Evolutionary conservation across 2,329 filamentous ascomycete species (phyloP).

Genomic region (Aspergillus carbonarius): DNA sequence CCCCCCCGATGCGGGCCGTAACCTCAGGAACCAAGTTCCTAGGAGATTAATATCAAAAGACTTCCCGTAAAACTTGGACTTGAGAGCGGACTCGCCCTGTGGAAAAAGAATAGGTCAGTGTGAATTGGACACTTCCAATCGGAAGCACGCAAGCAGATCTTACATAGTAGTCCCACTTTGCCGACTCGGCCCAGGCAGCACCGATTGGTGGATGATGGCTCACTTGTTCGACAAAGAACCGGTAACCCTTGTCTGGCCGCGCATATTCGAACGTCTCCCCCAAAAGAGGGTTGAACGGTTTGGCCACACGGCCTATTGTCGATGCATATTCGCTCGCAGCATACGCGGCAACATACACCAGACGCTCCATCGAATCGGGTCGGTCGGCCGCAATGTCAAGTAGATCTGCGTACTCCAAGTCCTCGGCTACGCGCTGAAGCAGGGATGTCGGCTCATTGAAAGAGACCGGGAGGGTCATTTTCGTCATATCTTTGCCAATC

Average conservation of each 20-base stretch:
- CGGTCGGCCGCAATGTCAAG: constrained; percentile 85
- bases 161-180: constrained; percentile 89
- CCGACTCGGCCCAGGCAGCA: constrained; percentile 86
- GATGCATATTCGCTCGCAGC: constrained; percentile 96
- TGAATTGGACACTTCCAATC: not conserved
- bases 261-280: constrained; percentile 98
- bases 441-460: constrained; percentile 98
- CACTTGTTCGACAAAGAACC: constrained; percentile 98
- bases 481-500: constrained; percentile 99
- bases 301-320: constrained; percentile 93
- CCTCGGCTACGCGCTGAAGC: constrained; percentile 90
- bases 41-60: constrained; percentile 96
- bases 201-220: constrained; percentile 95
- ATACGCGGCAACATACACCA: constrained; percentile 94
- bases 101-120: not conserved
- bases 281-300: constrained; percentile 94
- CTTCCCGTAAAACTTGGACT: constrained; percentile 95
- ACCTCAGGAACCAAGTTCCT: constrained; percentile 91
- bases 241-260: constrained; percentile 92
- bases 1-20: constrained; percentile 72
- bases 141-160: constrained; percentile 22
- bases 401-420: constrained; percentile 96
- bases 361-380: constrained; percentile 80
- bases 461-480: constrained; percentile 96
- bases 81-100: constrained; percentile 88